Conservation (phyloP, 176 grass and related monocot species). For the Carex scoparia region DNA sequence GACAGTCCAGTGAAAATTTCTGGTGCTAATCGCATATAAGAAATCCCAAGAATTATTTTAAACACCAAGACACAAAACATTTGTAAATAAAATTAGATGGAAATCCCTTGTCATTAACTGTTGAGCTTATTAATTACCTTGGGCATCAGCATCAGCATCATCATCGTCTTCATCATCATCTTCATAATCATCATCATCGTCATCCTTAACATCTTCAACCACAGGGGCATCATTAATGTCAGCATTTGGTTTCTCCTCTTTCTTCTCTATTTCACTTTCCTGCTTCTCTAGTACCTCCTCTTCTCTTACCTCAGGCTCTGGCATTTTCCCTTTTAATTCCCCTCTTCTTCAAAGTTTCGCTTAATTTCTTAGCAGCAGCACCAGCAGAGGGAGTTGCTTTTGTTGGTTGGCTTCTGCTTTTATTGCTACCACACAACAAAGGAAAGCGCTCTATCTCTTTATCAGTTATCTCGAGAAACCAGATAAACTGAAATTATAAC, state of each 20-base stretch:
- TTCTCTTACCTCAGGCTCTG: conserved; percentile 4
- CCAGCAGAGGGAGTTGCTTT: background rate
- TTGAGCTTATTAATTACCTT: conserved; percentile 14
- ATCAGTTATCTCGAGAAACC: background rate
- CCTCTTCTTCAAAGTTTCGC: background rate
- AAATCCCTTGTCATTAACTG: background rate
- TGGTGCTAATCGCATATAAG: background rate
- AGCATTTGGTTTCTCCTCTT: conserved; percentile 3
- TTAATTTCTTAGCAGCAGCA: background rate
- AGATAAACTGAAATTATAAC: background rate
- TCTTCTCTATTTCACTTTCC: conserved; percentile 19
- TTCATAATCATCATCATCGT: conserved; percentile 33
- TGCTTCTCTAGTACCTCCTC: conserved; percentile 27
- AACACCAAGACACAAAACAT: background rate
- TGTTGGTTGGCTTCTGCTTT: background rate
- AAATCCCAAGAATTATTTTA: background rate
- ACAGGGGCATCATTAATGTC: conserved; percentile 46
- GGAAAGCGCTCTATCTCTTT: conserved; percentile 11
- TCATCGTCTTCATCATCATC: conserved; percentile 33
- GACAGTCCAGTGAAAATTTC: background rate
- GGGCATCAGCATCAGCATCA: conserved; percentile 20
- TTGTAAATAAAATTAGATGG: background rate
- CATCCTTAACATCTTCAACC: conserved; percentile 72
- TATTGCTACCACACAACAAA: conserved; percentile 23
- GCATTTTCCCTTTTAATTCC: conserved; percentile 23